phyloP scores from a whole-genome alignment of 331 rosid genomes.

The Rhamnella rubrinervis region DNA sequence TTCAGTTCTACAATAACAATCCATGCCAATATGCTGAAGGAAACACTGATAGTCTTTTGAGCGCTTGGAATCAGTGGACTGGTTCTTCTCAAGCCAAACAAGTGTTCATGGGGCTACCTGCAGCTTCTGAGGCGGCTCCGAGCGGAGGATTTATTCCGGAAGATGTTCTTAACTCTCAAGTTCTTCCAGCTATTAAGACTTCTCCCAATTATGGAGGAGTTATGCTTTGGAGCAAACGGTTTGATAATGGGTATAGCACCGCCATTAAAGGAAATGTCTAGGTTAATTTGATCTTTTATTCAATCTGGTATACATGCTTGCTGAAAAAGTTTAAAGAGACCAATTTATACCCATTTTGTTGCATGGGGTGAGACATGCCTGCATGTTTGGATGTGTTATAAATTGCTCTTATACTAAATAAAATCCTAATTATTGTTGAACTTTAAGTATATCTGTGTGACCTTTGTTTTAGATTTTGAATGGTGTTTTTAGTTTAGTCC shows the following conservation, averaged over 20 bases:
- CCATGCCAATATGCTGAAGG: conserved; percentile 38
- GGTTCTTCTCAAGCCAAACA: conserved; percentile 20
- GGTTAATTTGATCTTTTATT: too few relatives aligned
- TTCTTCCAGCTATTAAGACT: conserved; percentile 51
- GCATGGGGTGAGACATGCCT: too few relatives aligned
- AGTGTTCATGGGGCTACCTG: conserved; percentile 57
- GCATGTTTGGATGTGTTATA: too few relatives aligned
- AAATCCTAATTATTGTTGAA: too few relatives aligned
- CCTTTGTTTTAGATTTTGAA: too few relatives aligned
- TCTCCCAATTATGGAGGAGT: conserved; percentile 56
- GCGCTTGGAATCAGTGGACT: conserved; percentile 45
- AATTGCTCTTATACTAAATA: too few relatives aligned
- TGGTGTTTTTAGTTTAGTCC: too few relatives aligned
- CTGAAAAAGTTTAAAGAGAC: too few relatives aligned
- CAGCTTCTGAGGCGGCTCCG: conserved; percentile 40
- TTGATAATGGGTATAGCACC: conserved; percentile 40
- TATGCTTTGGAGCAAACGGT: conserved; percentile 52
- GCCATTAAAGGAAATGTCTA: conserved; percentile 39
- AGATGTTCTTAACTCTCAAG: conserved; percentile 34
- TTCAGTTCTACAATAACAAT: conserved; percentile 62
- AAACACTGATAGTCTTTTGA: conserved; percentile 21
- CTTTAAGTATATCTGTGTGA: too few relatives aligned
- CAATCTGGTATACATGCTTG: too few relatives aligned
- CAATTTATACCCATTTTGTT: too few relatives aligned
- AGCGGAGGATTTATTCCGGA: conserved; percentile 44